phyloP scores from a whole-genome alignment of 805 yeast species.

The Groenewaldozyma salmanticensis region DNA sequence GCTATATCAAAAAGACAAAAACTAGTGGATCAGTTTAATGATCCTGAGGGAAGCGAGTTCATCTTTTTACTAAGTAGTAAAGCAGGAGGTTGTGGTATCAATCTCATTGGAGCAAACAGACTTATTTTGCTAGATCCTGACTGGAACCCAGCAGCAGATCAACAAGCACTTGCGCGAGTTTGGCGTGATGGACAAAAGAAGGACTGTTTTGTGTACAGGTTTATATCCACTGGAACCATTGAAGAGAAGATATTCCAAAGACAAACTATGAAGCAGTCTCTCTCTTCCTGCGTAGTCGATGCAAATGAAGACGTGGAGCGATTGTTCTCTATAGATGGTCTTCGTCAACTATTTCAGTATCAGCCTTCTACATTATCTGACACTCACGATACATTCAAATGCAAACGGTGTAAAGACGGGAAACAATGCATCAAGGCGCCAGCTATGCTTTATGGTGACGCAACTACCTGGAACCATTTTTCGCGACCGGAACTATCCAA shows the following conservation, averaged over 20 bases:
- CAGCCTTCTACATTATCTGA: slow-evolving; percentile 65
- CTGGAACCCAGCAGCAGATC: slow-evolving; percentile 99
- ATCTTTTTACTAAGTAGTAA: slow-evolving; percentile 84
- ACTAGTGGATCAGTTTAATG: slow-evolving; percentile 81
- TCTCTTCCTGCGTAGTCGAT: slow-evolving; percentile 94
- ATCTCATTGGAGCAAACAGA: slow-evolving; percentile 92
- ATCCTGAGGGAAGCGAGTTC: slow-evolving; percentile 82
- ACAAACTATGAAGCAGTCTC: slow-evolving; percentile 85
- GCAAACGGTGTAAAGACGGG: slow-evolving; percentile 65
- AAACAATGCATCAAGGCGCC: slow-evolving; percentile 56
- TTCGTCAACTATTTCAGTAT: slow-evolving; percentile 66
- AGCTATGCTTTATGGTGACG: slow-evolving; percentile 94
- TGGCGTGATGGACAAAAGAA: slow-evolving; percentile 99
- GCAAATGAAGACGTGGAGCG: slow-evolving; percentile 93
- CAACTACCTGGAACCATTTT: slow-evolving; percentile 95
- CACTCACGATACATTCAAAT: slow-evolving; percentile 85
- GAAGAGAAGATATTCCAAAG: slow-evolving; percentile 95
- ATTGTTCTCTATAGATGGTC: slow-evolving; percentile 71
- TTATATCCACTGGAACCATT: slow-evolving; percentile 88
- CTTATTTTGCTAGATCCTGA: slow-evolving; percentile 81
- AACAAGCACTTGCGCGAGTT: slow-evolving; percentile 93
- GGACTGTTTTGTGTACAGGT: slow-evolving; percentile 89
- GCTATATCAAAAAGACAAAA: slow-evolving; percentile 86
- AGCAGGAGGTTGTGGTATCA: slow-evolving; percentile 99
- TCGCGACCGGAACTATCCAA: slow-evolving; percentile 47